Evolutionary conservation across 192 early-diverging fungal genomes (phyloP).

Genomic region (Mortierella antarctica): DNA sequence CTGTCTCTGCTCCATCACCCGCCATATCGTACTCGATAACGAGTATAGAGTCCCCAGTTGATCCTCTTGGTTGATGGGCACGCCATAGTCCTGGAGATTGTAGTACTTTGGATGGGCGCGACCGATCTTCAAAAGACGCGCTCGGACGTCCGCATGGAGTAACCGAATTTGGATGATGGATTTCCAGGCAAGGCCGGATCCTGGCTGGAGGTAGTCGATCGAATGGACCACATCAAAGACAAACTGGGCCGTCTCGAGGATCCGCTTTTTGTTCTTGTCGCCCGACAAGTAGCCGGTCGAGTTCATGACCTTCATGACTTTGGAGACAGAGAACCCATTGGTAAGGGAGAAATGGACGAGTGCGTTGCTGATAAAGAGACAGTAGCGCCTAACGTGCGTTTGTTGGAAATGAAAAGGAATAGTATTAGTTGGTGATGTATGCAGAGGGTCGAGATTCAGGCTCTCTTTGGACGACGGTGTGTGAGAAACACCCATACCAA

Average conservation of each 20-base stretch:
- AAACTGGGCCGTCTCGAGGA: constrained; percentile 32
- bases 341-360: constrained; percentile 36
- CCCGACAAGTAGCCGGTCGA: constrained; percentile 29
- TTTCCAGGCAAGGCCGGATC: constrained; percentile 25
- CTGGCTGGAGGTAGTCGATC: constrained; percentile 23
- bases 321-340: constrained; percentile 21
- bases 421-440: background rate
- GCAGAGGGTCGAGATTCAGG: constrained; percentile 32
- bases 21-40: constrained; percentile 40
- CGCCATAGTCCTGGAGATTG: constrained; percentile 16
- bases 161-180: constrained; percentile 43
- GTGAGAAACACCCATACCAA: no score
- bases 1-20: constrained; percentile 24
- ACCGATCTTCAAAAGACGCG: constrained; percentile 17
- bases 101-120: constrained; percentile 23
- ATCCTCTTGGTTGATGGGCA: constrained; percentile 54
- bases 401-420: background rate
- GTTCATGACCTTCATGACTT: constrained; percentile 34
- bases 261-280: constrained; percentile 11
- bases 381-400: constrained; percentile 3
- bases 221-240: constrained; percentile 20
- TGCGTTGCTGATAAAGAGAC: constrained; percentile 7
- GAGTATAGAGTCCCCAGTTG: constrained; percentile 23
- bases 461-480: background rate
- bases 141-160: constrained; percentile 36